phyloP scores from a whole-genome alignment of 2,329 filamentous ascomycete species.

The Pseudocercospora cruenta region DNA sequence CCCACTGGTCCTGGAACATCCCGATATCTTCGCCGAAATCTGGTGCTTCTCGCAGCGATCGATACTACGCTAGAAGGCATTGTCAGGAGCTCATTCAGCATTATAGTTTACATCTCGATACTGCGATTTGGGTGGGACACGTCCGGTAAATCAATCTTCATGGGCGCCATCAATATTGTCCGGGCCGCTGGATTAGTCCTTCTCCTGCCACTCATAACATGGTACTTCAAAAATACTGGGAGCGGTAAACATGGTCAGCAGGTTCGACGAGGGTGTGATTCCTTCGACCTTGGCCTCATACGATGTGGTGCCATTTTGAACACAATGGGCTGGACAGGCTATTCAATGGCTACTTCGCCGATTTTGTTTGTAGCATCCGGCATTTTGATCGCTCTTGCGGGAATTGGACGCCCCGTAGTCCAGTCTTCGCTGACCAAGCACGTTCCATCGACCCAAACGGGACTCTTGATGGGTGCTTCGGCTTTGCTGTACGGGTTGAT shows the following conservation, averaged over 20 bases:
- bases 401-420: background rate
- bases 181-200: background rate
- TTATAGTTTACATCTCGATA: background rate
- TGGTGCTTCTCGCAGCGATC: background rate
- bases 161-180: background rate
- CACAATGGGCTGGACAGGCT: background rate
- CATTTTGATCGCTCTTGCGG: background rate
- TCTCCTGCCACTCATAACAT: background rate
- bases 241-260: background rate
- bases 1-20: background rate
- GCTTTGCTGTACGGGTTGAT: background rate
- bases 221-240: background rate
- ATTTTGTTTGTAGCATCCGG: background rate
- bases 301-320: background rate
- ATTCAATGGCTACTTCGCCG: background rate
- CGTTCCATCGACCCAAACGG: background rate
- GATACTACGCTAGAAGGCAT: background rate
- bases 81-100: background rate
- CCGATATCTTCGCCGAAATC: background rate
- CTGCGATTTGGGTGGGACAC: background rate
- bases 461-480: background rate
- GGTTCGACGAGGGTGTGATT: background rate
- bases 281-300: background rate
- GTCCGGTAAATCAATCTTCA: background rate
- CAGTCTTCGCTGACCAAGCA: background rate